Base-by-base conservation (phyloP, 306 rosid species). In the Acacia acuminata region DNA sequence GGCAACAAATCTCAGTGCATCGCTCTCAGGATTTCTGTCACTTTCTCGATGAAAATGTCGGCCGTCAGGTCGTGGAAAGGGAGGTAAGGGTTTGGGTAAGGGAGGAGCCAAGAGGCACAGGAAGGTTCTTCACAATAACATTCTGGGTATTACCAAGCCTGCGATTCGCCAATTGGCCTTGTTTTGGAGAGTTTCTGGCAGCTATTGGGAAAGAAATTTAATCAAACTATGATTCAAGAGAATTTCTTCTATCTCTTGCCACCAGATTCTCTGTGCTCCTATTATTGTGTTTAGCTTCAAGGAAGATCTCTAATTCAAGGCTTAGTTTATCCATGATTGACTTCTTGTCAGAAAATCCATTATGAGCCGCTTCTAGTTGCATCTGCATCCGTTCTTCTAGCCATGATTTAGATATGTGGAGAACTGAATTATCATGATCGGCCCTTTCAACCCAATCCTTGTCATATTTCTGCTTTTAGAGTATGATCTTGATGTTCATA, bases 351-450 rank as follows among this genome's bases (percentile, higher is more conserved):
- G 82, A 5, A 72, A 84, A 44, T 48, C 91, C 91, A 88, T 78
- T 73, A 34, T 88, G 85, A 8, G 88, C 82, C 70, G 94, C 93
- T 86, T 91, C 95, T 73, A 91, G 91, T 72, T 90, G 97, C 97
- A 91, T 93, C 74, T 96, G 99, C 91, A 91, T 86, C 67, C 98
- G 92, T 61, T 92, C 99, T 85, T 94, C 99, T 43, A 96, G 90
- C 99, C 99, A 96, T 5, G 98, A 91, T 91, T 96, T 98, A 34
- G 99, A 94, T 82, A 96, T 87, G 88, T 96, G 98, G 82, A 94
- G 98, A 81, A 96, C 86, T 83, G 92, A 84, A 10, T 90, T 90
- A 80, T 89, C 94, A 3, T 76, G 77, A 50, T 96, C 93, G 13
- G 67, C 65, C 84, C 88, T 77, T 77, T 90, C 94, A 24, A 73